These are phyloP conservation scores for Tulasnella sp. DNA, from an alignment of 768 basidiomycete genomes.

Conservation along the genomic window DNA sequence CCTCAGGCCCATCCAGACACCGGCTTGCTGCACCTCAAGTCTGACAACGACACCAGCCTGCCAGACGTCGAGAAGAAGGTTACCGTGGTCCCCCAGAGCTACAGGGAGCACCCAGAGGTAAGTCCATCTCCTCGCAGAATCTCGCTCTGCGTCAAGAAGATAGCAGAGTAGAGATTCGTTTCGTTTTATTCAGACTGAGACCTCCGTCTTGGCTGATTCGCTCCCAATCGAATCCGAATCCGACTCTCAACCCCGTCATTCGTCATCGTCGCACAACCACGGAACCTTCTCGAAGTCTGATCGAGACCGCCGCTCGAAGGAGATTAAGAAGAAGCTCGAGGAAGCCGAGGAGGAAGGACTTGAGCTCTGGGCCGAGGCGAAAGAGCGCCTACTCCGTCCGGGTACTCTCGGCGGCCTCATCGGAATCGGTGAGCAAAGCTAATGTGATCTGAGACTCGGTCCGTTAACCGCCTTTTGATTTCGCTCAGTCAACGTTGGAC, in stretches of 20 bases:
- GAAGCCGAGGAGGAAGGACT: slow-evolving; percentile 41
- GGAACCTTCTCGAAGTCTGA: slow-evolving; percentile 13
- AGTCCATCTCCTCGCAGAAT: not conserved
- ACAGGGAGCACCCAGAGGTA: slow-evolving; percentile 37
- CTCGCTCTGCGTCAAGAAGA: not conserved
- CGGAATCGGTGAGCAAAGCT: slow-evolving; percentile 44
- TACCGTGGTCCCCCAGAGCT: slow-evolving; percentile 41
- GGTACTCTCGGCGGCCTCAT: slow-evolving; percentile 61
- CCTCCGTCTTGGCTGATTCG: slow-evolving; percentile 16
- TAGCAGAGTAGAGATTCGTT: slow-evolving; percentile 14
- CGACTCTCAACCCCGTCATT: slow-evolving; percentile 18
- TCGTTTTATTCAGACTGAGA: slow-evolving; percentile 7
- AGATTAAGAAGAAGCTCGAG: slow-evolving; percentile 28
- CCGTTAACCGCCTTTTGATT: not conserved
- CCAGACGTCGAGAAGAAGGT: slow-evolving; percentile 38
- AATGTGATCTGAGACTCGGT: not conserved
- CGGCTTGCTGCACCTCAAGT: slow-evolving; percentile 41
- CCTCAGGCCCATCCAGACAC: slow-evolving; percentile 55
- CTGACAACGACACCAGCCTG: slow-evolving; percentile 28
- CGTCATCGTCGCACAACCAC: slow-evolving; percentile 16
- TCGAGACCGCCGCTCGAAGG: slow-evolving; percentile 18
- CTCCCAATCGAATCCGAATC: slow-evolving; percentile 24
- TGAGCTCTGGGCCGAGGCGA: slow-evolving; percentile 41
- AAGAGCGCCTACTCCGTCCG: slow-evolving; percentile 48
- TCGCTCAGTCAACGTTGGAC: slow-evolving; percentile 53